These are phyloP conservation scores for Arthrobotrys sinensis DNA, from an alignment of 2,329 filamentous ascomycete species.

Conservation along the genomic window DNA sequence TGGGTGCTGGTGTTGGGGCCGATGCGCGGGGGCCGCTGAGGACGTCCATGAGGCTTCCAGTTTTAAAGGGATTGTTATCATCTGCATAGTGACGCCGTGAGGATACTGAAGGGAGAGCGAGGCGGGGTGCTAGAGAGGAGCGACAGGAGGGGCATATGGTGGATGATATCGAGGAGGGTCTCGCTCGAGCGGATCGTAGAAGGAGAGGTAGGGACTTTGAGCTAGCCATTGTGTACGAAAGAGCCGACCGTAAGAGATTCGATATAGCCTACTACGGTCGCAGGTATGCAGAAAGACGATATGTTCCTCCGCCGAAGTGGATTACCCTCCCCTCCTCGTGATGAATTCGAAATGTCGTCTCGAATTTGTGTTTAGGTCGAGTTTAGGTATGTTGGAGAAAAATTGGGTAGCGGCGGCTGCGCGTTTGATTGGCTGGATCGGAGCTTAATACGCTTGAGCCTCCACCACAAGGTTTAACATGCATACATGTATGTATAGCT, in stretches of 20 bases:
- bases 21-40: background rate
- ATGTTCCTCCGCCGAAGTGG: background rate
- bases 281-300: background rate
- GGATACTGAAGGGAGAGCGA: constrained; percentile 16
- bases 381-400: constrained; percentile 40
- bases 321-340: constrained; percentile 45
- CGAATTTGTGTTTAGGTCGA: constrained; percentile 24
- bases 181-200: constrained; percentile 35
- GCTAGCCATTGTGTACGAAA: constrained; percentile 34
- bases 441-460: constrained; percentile 17
- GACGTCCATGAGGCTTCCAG: background rate
- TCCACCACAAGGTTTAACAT: constrained; percentile 1
- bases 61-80: constrained; percentile 1
- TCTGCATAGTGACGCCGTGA: constrained; percentile 37
- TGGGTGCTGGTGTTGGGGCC: constrained; percentile 10
- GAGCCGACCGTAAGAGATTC: background rate
- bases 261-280: background rate
- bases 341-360: constrained; percentile 14
- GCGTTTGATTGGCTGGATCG: constrained; percentile 54
- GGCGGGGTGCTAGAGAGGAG: constrained; percentile 22
- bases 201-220: constrained; percentile 36
- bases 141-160: constrained; percentile 43
- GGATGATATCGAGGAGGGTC: constrained; percentile 30
- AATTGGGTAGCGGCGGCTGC: constrained; percentile 37
- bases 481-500: background rate